Percentiles rank a stretch among this genome's conserved stretches.
These are phyloP conservation scores for Aspergillus heteromorphus DNA, from an alignment of 495 filamentous ascomycete species.

Conservation along the genomic window DNA sequence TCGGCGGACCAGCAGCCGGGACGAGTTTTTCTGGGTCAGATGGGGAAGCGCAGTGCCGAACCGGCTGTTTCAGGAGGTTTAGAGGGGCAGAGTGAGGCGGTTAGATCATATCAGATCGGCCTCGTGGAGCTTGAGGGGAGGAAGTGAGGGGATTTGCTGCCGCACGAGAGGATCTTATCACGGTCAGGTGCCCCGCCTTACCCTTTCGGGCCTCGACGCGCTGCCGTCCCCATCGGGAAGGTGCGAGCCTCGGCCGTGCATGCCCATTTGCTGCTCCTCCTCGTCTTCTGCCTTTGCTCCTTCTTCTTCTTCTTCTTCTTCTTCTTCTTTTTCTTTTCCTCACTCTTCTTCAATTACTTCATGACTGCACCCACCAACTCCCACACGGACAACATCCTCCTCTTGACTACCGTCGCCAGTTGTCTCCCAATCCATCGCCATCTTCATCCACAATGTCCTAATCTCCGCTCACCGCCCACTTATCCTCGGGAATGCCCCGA, in stretches of 20 bases:
- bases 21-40: slow-evolving; percentile 13
- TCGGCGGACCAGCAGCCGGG: slow-evolving; percentile 15
- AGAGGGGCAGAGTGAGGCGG: neutral
- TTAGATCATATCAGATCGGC: neutral
- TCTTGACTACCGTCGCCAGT: too few species aligned
- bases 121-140: neutral
- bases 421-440: neutral
- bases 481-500: neutral
- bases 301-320: neutral
- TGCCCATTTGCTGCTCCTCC: too few species aligned
- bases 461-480: neutral
- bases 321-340: too few species aligned
- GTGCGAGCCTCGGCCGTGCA: too few species aligned
- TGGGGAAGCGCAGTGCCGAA: neutral
- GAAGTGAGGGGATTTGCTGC: neutral
- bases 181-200: neutral
- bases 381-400: too few species aligned
- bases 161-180: neutral
- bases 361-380: too few species aligned
- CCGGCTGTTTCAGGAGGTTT: neutral
- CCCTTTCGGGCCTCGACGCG: neutral
- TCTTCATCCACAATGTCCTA: neutral
- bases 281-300: neutral
- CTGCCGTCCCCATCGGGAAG: neutral
- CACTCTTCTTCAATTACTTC: neutral